phyloP scores from a whole-genome alignment of 345 rosid species.

The Reutealis trisperma region DNA sequence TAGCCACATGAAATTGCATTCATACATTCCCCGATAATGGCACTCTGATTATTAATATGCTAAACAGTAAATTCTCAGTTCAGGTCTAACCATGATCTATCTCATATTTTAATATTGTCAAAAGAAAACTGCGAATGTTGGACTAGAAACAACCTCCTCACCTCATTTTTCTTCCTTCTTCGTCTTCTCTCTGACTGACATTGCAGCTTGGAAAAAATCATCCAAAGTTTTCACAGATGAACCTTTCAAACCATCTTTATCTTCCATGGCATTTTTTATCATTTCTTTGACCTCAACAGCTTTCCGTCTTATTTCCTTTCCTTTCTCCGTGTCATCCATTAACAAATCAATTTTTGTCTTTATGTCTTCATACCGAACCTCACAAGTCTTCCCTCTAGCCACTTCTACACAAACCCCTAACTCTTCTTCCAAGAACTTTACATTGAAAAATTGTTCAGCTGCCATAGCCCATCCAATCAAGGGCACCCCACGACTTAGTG shows the following conservation, averaged over 20 bases:
- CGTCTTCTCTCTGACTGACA: background rate
- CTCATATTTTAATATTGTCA: too few species aligned
- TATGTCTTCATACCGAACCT: slow-evolving; percentile 42
- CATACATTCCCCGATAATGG: too few species aligned
- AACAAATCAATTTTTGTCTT: slow-evolving; percentile 48
- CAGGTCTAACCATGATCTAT: too few species aligned
- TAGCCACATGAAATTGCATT: too few species aligned
- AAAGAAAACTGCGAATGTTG: too few species aligned
- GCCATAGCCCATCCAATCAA: slow-evolving; percentile 82
- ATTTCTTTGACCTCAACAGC: slow-evolving; percentile 38
- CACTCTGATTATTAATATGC: too few species aligned
- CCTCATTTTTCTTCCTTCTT: too few species aligned
- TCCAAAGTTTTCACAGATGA: slow-evolving; percentile 16
- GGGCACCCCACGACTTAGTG: slow-evolving; percentile 61
- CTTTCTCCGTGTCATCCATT: slow-evolving; percentile 47
- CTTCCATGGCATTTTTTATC: slow-evolving; percentile 38
- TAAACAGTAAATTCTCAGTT: too few species aligned
- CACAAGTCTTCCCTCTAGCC: slow-evolving; percentile 62
- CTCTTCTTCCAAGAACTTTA: slow-evolving; percentile 53
- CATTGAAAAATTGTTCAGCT: slow-evolving; percentile 72
- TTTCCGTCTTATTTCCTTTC: slow-evolving; percentile 46
- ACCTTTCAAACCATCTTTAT: slow-evolving; percentile 31
- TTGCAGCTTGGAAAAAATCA: slow-evolving; percentile 14
- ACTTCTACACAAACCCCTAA: slow-evolving; percentile 61
- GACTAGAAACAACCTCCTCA: too few species aligned